phyloP scores from a whole-genome alignment of 257 asterid species.

The Solanum medicagineum region DNA sequence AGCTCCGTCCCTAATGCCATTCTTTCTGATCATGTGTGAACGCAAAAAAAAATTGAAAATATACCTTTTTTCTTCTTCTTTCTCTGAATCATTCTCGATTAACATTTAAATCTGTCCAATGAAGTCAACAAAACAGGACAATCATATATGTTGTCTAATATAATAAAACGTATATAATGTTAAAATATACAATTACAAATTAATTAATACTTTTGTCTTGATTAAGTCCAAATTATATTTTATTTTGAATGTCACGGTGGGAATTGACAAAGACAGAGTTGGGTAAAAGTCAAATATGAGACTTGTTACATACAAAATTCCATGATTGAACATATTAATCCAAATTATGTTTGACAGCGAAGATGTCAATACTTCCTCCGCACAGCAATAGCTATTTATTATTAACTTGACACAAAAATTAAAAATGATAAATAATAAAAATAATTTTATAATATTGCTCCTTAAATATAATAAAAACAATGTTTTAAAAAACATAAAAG shows the following conservation, averaged over 20 bases:
- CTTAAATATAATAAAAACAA: no score
- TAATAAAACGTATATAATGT: not conserved
- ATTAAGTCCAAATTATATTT: not conserved
- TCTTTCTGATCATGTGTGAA: not conserved
- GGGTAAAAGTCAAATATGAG: not conserved
- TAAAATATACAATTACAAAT: not conserved
- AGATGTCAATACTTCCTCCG: not conserved
- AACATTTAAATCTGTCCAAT: not conserved
- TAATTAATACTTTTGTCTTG: no score
- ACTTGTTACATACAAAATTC: not conserved
- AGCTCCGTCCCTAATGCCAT: no score
- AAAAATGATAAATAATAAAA: no score
- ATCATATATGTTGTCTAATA: not conserved
- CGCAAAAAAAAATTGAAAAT: no score
- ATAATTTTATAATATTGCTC: no score
- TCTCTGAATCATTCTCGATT: not conserved
- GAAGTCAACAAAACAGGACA: not conserved
- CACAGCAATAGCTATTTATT: no score
- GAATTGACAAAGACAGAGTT: not conserved
- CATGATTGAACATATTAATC: not conserved
- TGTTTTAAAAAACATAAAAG: no score
- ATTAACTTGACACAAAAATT: no score
- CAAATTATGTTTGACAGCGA: not conserved
- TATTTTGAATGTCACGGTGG: not conserved
- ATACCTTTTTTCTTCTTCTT: not conserved